A percentile compares a stretch with the other conserved stretches of the same genome.
Conservation (phyloP, 1,139 yeast species). For the Kodamaea ohmeri region DNA sequence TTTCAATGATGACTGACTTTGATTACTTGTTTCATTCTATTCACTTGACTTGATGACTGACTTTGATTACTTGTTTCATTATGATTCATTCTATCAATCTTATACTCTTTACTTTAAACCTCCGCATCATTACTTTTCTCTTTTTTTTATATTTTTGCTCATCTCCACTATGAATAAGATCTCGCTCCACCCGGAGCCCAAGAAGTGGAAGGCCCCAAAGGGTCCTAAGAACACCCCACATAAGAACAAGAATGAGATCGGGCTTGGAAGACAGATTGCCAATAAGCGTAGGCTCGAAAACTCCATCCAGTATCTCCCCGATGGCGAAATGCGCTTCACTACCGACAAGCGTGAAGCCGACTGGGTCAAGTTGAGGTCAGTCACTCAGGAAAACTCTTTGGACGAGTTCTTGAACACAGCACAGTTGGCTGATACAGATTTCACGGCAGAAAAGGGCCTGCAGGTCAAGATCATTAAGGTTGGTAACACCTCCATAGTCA, state of each 20-base stretch:
- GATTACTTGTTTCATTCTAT: too few species aligned
- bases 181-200: constrained; percentile 46
- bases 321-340: constrained; percentile 81
- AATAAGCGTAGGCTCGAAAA: constrained; percentile 71
- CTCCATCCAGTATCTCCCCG: constrained; percentile 69
- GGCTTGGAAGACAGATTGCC: constrained; percentile 81
- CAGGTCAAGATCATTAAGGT: constrained; percentile 82
- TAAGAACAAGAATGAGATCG: constrained; percentile 79
- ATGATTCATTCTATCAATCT: too few species aligned
- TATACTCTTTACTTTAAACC: too few species aligned
- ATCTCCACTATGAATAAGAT: constrained; percentile 30
- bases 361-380: constrained; percentile 89
- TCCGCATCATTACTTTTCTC: background rate
- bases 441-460: constrained; percentile 83
- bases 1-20: too few species aligned
- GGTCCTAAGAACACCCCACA: constrained; percentile 90
- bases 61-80: too few species aligned
- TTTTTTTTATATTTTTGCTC: background rate
- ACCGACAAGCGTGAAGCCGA: constrained; percentile 80
- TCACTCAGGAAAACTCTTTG: constrained; percentile 89
- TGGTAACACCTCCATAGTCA: constrained; percentile 55
- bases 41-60: too few species aligned
- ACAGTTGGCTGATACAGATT: constrained; percentile 92
- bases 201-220: constrained; percentile 66
- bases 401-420: constrained; percentile 96